Evolutionary conservation across 2,329 filamentous ascomycete species (phyloP).

Genomic region (Cryphonectria nitschkei): DNA sequence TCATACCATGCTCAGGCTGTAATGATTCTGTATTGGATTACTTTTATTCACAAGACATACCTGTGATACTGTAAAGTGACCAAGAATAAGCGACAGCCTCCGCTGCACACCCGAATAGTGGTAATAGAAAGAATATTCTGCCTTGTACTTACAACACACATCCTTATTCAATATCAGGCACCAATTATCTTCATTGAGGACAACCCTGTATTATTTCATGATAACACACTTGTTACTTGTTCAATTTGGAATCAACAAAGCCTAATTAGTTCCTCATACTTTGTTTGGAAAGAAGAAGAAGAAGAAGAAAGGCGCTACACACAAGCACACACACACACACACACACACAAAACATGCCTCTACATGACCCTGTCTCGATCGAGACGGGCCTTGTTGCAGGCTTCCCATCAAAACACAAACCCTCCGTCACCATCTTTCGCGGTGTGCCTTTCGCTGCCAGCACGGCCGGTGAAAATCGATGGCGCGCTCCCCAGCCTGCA

Average conservation of each 20-base stretch:
- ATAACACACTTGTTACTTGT: background rate
- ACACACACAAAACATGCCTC: background rate
- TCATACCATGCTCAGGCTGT: too few relatives aligned
- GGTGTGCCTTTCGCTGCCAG: conserved; percentile 45
- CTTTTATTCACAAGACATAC: too few relatives aligned
- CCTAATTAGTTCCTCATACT: background rate
- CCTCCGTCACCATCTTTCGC: conserved; percentile 38
- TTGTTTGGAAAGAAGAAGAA: too few relatives aligned
- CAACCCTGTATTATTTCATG: background rate
- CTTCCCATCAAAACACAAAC: background rate
- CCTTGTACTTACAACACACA: background rate
- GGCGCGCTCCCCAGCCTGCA: conserved; percentile 36
- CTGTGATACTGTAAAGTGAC: too few relatives aligned
- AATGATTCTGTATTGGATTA: background rate
- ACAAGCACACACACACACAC: too few relatives aligned
- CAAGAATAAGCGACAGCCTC: background rate
- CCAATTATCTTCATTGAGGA: background rate
- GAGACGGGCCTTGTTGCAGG: conserved; percentile 8
- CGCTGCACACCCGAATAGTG: background rate
- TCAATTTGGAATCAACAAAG: background rate
- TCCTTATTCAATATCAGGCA: background rate
- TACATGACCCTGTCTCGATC: background rate
- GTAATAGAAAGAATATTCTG: background rate
- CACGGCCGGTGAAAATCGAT: conserved; percentile 45
- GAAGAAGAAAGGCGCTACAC: too few relatives aligned